Percentiles rank a stretch among this genome's conserved stretches.
Evolutionary conservation across 2,329 filamentous ascomycete species (phyloP).

Genomic region (Didymella arachidicola): DNA sequence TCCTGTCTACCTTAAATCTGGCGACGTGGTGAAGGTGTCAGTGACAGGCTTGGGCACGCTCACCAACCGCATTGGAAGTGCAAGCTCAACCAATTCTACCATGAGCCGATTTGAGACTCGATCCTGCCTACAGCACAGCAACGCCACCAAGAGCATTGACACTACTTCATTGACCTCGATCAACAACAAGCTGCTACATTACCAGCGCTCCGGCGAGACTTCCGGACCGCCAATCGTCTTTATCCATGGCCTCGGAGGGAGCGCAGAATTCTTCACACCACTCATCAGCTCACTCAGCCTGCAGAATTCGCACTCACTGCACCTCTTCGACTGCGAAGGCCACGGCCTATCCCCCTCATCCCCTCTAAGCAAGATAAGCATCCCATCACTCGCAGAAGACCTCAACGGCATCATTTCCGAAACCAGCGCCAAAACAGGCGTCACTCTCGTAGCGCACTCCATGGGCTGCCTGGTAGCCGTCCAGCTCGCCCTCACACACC

Average conservation of each 20-base stretch:
- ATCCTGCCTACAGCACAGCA: background rate
- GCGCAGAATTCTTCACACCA: background rate
- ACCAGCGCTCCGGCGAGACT: background rate
- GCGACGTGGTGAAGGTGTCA: background rate
- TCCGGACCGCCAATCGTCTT: background rate
- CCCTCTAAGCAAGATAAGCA: background rate
- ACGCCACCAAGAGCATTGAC: background rate
- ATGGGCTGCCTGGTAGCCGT: background rate
- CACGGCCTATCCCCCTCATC: background rate
- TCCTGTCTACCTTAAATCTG: background rate
- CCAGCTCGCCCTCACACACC: background rate
- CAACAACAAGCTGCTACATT: background rate
- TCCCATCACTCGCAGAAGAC: background rate
- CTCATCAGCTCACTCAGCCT: background rate
- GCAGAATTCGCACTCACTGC: background rate
- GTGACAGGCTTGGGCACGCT: background rate
- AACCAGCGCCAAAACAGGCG: background rate
- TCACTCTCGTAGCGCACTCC: background rate
- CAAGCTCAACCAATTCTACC: background rate
- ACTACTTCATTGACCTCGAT: background rate
- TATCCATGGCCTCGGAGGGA: background rate
- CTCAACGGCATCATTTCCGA: background rate
- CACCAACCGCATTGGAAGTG: background rate
- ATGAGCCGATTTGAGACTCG: background rate
- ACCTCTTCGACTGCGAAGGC: background rate